Conservation (phyloP, 1,139 yeast species). For the Nakaseomyces uthaithaninus region DNA sequence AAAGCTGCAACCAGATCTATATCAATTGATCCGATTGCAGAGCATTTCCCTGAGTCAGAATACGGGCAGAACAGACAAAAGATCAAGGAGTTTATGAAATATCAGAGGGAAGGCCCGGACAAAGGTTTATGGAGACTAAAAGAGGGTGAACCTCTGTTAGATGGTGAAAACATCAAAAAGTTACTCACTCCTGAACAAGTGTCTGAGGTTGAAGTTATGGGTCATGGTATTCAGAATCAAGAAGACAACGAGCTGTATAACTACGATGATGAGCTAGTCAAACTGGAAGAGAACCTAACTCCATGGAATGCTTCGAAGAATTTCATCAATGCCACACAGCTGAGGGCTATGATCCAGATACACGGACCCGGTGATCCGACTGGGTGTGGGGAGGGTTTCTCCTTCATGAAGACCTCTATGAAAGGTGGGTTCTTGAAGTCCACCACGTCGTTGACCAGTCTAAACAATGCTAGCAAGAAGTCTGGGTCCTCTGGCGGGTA, state of each 20-base stretch:
- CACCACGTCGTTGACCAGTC: constrained; percentile 28
- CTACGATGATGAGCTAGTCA: constrained; percentile 36
- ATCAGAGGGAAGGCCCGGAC: constrained; percentile 88
- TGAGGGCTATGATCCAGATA: constrained; percentile 91
- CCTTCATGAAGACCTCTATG: constrained; percentile 88
- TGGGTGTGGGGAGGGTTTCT: constrained; percentile 82
- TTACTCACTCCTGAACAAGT: constrained; percentile 93
- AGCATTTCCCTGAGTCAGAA: constrained; percentile 93
- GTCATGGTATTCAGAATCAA: constrained; percentile 75
- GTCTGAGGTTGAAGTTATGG: constrained; percentile 83
- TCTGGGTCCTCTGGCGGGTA: constrained; percentile 42
- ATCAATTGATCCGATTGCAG: constrained; percentile 78
- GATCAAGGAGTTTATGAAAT: constrained; percentile 96
- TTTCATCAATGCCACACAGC: constrained; percentile 88
- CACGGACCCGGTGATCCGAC: constrained; percentile 98
- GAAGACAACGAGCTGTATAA: constrained; percentile 63
- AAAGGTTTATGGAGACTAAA: constrained; percentile 95
- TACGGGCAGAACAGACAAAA: constrained; percentile 97
- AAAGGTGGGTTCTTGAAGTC: constrained; percentile 83
- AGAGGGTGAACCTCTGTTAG: constrained; percentile 61
- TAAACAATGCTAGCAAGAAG: constrained; percentile 8
- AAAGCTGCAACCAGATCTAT: constrained; percentile 67
- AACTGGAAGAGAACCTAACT: constrained; percentile 77
- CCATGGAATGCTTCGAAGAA: constrained; percentile 92
- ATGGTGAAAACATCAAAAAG: constrained; percentile 69